Evolutionary conservation across 352 stramenopile species (phyloP).

Genomic region (Phytophthora sansomeana): DNA sequence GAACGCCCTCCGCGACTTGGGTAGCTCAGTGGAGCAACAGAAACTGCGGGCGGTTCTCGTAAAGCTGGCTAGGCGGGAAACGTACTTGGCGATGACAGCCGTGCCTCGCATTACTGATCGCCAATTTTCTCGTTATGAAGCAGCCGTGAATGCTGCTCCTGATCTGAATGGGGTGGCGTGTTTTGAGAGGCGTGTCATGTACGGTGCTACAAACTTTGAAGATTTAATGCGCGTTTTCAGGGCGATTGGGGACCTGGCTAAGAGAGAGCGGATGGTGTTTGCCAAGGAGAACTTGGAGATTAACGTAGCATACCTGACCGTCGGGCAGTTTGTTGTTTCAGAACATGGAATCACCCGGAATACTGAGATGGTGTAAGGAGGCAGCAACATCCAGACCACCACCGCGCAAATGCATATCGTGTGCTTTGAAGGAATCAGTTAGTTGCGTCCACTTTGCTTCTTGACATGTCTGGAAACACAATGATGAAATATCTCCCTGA

Average conservation of each 20-base stretch:
- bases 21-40: background rate
- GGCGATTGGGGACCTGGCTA: background rate
- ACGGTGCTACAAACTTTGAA: conserved; percentile 4
- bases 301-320: conserved; percentile 1
- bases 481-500: too few species aligned
- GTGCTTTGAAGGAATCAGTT: too few species aligned
- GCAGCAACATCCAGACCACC: background rate
- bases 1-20: background rate
- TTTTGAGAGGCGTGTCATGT: conserved; percentile 20
- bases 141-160: too few species aligned
- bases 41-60: too few species aligned
- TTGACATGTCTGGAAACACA: too few species aligned
- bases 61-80: too few species aligned
- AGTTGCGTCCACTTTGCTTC: too few species aligned
- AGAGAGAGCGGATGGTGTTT: conserved; percentile 6
- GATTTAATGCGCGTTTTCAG: conserved; percentile 18
- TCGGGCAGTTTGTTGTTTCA: conserved; percentile 19
- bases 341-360: conserved; percentile 8
- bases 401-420: background rate
- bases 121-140: too few species aligned
- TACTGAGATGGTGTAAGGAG: background rate
- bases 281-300: conserved; percentile 3
- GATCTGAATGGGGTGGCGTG: conserved; percentile 21
- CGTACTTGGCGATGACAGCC: too few species aligned
- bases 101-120: too few species aligned